Base-by-base conservation (phyloP, 352 stramenopile species). In the Peronospora farinosa region DNA sequence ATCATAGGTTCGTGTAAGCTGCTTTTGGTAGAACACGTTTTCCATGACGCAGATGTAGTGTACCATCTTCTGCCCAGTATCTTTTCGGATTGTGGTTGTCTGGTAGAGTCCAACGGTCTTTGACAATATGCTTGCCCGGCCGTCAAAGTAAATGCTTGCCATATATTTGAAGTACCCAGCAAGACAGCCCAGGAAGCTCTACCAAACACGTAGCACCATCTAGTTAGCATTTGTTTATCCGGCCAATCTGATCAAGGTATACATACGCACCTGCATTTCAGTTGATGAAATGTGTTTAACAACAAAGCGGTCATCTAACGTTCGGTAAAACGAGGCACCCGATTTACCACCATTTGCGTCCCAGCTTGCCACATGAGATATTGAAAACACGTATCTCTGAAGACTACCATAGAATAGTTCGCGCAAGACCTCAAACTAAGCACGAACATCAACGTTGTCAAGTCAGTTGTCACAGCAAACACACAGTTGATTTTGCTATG, bases 91-190 rank as follows among this genome's bases (percentile, higher is more conserved):
- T 84, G 88, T 97, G 63, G 78, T 97, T 25, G 97, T 97, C 58
- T 98, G 95, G 71, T 97, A 99, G 23, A 99, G 90, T 2, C 96
- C 96, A 7, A 98, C 77, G 41, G 97, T 98, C 63, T 98, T 98
- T 45, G 92, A 98, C 10, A 99, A 69, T 9, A 98, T 78, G 40
- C 92, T 98, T 51, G 84, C 65, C 1, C 92, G 62, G 15, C 90
- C 81, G 54, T 99, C 92, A 56, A 97, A 98, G 60, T 98, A 97
- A 7, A 96, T 85, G 54, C 96, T 97, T 35, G 83, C 88, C 70
- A 98, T 88, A 60, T 98, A 98, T 60, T 97, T 96, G 84, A 98
- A 99, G 65, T 99, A 99, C 0, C 43, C 71, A 13, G 79, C 72
- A 30, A 90, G 52, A 7, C 85, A 84, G 1, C 84, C 78, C 47